phyloP scores from a whole-genome alignment of 2,329 filamentous ascomycete genomes.

The Xylaria sp. region DNA sequence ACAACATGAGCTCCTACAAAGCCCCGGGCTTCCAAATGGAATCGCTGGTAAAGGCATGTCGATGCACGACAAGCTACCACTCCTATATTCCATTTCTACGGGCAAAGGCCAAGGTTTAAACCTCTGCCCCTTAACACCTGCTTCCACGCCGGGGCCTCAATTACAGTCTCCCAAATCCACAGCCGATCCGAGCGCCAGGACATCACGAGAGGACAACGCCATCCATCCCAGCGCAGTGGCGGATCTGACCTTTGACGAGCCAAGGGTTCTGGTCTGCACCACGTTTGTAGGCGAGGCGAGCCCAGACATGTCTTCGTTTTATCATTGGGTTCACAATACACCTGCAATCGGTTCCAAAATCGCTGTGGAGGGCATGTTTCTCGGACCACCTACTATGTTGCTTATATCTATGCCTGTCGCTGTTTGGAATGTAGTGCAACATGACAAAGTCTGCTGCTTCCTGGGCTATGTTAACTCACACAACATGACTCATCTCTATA shows the following conservation, averaged over 20 bases:
- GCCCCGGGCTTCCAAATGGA: slow-evolving; percentile 54
- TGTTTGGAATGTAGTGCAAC: slow-evolving; percentile 68
- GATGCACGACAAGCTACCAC: slow-evolving; percentile 48
- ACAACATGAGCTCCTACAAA: slow-evolving; percentile 52
- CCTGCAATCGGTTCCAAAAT: slow-evolving; percentile 63
- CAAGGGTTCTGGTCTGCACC: slow-evolving; percentile 68
- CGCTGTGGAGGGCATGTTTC: slow-evolving; percentile 70
- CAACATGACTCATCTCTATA: slow-evolving; percentile 70
- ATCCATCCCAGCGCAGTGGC: slow-evolving; percentile 56
- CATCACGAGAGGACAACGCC: slow-evolving; percentile 46
- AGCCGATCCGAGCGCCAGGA: slow-evolving; percentile 39
- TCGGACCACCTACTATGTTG: slow-evolving; percentile 69
- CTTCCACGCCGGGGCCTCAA: slow-evolving; percentile 36
- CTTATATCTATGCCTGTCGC: slow-evolving; percentile 69
- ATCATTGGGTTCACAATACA: slow-evolving; percentile 68
- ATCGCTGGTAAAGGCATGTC: slow-evolving; percentile 44
- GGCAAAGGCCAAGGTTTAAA: slow-evolving; percentile 59
- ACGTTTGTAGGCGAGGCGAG: slow-evolving; percentile 70
- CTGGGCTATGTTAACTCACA: slow-evolving; percentile 70
- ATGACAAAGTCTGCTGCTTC: slow-evolving; percentile 70
- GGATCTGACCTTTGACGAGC: slow-evolving; percentile 66
- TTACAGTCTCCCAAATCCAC: slow-evolving; percentile 41
- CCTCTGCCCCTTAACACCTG: slow-evolving; percentile 54
- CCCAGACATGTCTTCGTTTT: slow-evolving; percentile 69
- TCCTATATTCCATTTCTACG: slow-evolving; percentile 62